Evolutionary conservation across 1,284 basidiomycete genomes (phyloP).

Genomic region (Pyrrhoderma lamaoense): DNA sequence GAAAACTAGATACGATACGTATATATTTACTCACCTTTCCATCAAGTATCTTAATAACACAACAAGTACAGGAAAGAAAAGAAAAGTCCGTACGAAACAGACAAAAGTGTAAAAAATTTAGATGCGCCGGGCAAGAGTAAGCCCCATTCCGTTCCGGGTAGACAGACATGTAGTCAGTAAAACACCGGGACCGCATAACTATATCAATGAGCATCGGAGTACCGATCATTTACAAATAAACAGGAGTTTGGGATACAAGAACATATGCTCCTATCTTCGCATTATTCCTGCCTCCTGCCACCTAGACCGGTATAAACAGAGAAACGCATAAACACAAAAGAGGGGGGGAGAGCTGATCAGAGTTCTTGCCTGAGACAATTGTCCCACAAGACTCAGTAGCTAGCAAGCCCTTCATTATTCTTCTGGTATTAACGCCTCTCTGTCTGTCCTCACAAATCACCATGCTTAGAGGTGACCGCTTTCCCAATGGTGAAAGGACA

Average conservation of each 20-base stretch:
- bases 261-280: conserved; percentile 72
- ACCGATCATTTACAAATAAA: conserved; percentile 29
- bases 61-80: no score
- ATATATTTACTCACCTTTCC: no score
- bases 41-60: no score
- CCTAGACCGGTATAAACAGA: conserved; percentile 18
- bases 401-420: no score
- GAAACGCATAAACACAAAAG: no score
- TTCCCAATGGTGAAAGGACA: conserved; percentile 41
- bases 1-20: not conserved
- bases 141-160: conserved; percentile 71
- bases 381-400: no score
- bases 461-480: conserved; percentile 64
- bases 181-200: conserved; percentile 66
- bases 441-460: conserved; percentile 38
- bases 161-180: conserved; percentile 31
- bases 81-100: conserved; percentile 35
- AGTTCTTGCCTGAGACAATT: no score
- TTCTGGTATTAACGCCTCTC: no score
- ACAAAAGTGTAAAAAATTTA: conserved; percentile 41
- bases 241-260: conserved; percentile 34
- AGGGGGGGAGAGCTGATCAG: no score
- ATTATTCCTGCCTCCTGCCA: conserved; percentile 31
- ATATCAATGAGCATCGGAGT: conserved; percentile 73
- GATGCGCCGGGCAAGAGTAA: conserved; percentile 68